phyloP scores from a whole-genome alignment of 2,329 filamentous ascomycete genomes.

The Neopestalotiopsis rosae region DNA sequence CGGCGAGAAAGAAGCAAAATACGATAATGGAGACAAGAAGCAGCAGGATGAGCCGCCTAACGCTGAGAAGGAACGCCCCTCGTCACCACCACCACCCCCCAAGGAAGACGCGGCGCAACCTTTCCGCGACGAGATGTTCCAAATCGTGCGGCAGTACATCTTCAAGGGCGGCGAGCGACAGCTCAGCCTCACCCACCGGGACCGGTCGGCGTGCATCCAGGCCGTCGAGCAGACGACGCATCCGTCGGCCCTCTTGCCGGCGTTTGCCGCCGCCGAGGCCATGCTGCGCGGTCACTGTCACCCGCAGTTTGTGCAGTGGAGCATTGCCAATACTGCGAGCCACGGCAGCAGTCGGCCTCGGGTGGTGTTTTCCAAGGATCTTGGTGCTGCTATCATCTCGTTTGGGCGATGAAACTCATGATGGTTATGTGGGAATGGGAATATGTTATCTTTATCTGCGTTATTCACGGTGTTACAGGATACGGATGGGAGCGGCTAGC shows the following conservation, averaged over 20 bases:
- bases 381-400: slow-evolving; percentile 29
- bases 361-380: slow-evolving; percentile 34
- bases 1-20: not conserved
- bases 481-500: too few relatives aligned
- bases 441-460: not conserved
- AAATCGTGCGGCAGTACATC: slow-evolving; percentile 46
- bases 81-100: not conserved
- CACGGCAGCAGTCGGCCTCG: slow-evolving; percentile 37
- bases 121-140: slow-evolving; percentile 44
- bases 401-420: slow-evolving; percentile 23
- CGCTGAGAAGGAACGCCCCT: not conserved
- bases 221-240: slow-evolving; percentile 49
- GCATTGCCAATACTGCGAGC: slow-evolving; percentile 37
- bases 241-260: slow-evolving; percentile 47
- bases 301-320: slow-evolving; percentile 45
- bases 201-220: slow-evolving; percentile 44
- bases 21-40: not conserved
- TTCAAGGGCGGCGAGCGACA: slow-evolving; percentile 38
- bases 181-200: slow-evolving; percentile 42
- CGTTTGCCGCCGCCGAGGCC: slow-evolving; percentile 43
- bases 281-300: slow-evolving; percentile 42
- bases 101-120: slow-evolving; percentile 42
- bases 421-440: not conserved
- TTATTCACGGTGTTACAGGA: too few relatives aligned
- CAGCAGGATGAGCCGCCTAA: slow-evolving; percentile 15